Evolutionary conservation across 73 alveolate species (phyloP).

Genomic region (Stentor coeruleus): DNA sequence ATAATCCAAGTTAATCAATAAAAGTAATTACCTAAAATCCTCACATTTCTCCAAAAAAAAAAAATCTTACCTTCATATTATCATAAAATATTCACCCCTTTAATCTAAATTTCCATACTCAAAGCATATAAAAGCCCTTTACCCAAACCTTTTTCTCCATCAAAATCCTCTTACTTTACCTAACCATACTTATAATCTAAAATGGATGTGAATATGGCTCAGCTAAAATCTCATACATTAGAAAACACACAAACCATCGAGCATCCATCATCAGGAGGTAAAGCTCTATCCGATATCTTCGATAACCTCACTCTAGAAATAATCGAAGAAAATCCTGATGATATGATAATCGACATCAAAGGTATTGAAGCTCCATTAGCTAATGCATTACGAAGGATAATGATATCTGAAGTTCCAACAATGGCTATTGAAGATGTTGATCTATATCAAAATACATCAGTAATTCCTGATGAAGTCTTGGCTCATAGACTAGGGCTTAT

Average conservation of each 20-base stretch:
- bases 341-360: conserved; percentile 82
- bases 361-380: conserved; percentile 96
- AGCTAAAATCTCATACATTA: neutral
- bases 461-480: conserved; percentile 95
- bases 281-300: conserved; percentile 7
- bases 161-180: too few species aligned
- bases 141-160: too few species aligned
- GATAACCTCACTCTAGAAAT: neutral
- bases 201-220: conserved; percentile 6
- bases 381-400: conserved; percentile 91
- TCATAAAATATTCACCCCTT: too few species aligned
- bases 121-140: too few species aligned
- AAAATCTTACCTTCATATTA: too few species aligned
- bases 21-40: too few species aligned
- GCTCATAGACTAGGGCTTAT: conserved; percentile 96
- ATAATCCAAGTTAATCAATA: too few species aligned
- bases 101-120: too few species aligned
- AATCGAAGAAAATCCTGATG: conserved; percentile 53
- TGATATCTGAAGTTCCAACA: conserved; percentile 98
- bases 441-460: conserved; percentile 90
- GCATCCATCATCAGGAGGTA: conserved; percentile 13
- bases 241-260: conserved; percentile 18
- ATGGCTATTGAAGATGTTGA: conserved; percentile 96
- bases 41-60: too few species aligned
- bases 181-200: too few species aligned